phyloP scores from a whole-genome alignment of 176 grass and related monocot species.

The Bonia amplexicaulis region DNA sequence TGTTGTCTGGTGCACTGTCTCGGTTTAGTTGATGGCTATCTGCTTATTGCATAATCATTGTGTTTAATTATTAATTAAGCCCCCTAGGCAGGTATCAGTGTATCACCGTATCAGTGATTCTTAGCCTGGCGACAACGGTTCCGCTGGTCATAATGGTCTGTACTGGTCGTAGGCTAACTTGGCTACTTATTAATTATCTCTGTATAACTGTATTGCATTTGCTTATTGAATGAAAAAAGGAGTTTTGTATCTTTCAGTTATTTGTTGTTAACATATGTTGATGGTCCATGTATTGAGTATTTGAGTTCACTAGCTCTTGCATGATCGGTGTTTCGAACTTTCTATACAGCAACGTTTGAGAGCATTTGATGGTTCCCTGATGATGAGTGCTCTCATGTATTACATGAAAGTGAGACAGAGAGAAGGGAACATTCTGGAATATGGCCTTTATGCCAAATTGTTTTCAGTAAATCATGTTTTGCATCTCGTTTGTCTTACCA shows the following conservation, averaged over 20 bases:
- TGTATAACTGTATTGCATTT: neutral
- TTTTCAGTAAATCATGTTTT: neutral
- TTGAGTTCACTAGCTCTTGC: neutral
- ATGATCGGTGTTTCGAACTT: neutral
- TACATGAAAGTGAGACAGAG: neutral
- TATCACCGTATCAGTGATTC: neutral
- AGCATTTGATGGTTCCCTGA: slow-evolving; percentile 6
- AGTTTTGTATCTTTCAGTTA: neutral
- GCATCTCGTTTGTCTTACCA: neutral
- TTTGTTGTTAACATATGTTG: slow-evolving; percentile 1
- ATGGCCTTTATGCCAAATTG: neutral
- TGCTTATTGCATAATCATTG: slow-evolving; percentile 25
- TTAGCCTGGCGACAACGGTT: neutral
- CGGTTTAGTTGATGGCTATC: slow-evolving; percentile 28
- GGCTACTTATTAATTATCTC: slow-evolving; percentile 6
- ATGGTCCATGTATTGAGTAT: neutral
- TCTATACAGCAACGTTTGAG: neutral
- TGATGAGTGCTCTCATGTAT: neutral
- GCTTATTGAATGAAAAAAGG: neutral
- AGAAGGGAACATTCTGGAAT: neutral
- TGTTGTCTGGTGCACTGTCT: slow-evolving; percentile 1
- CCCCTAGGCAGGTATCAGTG: neutral
- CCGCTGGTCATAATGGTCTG: neutral
- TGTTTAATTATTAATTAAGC: slow-evolving; percentile 15
- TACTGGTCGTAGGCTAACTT: neutral